Base-by-base conservation (phyloP, 2,329 filamentous ascomycete genomes). In the Herpotrichia juniperi region DNA sequence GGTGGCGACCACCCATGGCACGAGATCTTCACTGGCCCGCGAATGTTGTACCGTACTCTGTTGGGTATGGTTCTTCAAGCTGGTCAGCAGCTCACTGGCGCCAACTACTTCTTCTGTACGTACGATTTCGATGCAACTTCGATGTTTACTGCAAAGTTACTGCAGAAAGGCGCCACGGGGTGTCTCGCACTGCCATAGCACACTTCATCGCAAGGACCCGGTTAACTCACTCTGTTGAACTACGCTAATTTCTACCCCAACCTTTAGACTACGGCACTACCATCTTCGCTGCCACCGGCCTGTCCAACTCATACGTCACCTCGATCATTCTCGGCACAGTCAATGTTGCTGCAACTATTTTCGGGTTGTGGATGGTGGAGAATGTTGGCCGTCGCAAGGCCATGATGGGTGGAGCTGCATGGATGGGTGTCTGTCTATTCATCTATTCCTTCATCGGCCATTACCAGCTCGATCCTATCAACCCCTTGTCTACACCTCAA, bases 101-200 rank as follows among this genome's bases (percentile, higher is more conserved):
- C 81, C 56, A 87, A 87, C 72, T 87, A 85, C 73, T 86, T 86
- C 76, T 87, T 88, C 71, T 78, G n/a, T n/a, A n/a, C n/a, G n/a
- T n/a, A n/a, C n/a, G n/a, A n/a, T n/a, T n/a, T n/a, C n/a, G n/a
- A n/a, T n/a, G n/a, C n/a, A n/a, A n/a, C n/a, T n/a, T n/a, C n/a
- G n/a, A n/a, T n/a, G n/a, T n/a, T n/a, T n/a, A n/a, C n/a, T n/a
- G n/a, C n/a, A n/a, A n/a, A n/a, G n/a, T n/a, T n/a, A n/a, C n/a
- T n/a, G n/a, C n/a, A n/a, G n/a, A n/a, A n/a, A n/a, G n/a, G n/a
- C n/a, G n/a, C n/a, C n/a, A n/a, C n/a, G n/a, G 26, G 12, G 26
- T 28, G 26, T 28, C 26, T 7, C 26, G 26, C 7, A 28, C 7
- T 28, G 26, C 12, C 7, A 12, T 28, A 28, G 7, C 7, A 28